Evolutionary conservation across 768 basidiomycete species (phyloP), one percentile per base, ranked within the genome.

Genomic region (Tricholoma bakamatsutake): DNA sequence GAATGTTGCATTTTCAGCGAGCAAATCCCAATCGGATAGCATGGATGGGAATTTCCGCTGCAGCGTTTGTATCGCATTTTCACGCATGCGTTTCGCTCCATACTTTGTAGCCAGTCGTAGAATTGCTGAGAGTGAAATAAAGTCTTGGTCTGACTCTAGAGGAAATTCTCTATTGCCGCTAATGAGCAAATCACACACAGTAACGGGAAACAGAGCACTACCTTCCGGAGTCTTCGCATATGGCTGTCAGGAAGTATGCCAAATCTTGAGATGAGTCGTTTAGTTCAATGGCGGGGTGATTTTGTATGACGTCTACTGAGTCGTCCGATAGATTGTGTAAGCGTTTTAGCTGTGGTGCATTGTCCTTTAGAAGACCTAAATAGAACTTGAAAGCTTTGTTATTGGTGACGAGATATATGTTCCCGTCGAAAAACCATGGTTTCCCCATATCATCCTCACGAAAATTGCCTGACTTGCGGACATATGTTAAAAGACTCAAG

Each of bases 31-130:
- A 1, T 35, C 53, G 2, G 9, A 50, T 13, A 64, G 55, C 0
- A 54, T 61, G 3, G 60, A 43, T 11, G 64, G 64, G 52, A 58
- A 64, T 12, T 57, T 56, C 2, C 5, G 18, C 43, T 61, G 56
- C 1, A 64, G 54, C 2, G 60, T 55, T 3, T 54, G 43, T 24
- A 64, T 28, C 5, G 61, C 58, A 11, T 34, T 45, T 10, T 33
- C 45, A 15, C 64, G 59, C n/a, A 64, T 49, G n/a, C 9, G 43
- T 10, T 24, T 11, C 5, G 62, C 53, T 1, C 54, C 34, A 17
- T 59, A 60, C 21, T 51, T 35, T 0, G 61, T 61, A 1, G 64
- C 52, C 1, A 62, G 49, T 2, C 57, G 51, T 7, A 64, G 31
- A 1, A 57, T 35, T 17, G 59, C 57, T 18, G 58, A 49, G 4